Base-by-base conservation (phyloP, 2,329 filamentous ascomycete genomes). In the Colletotrichum brevisporum region DNA sequence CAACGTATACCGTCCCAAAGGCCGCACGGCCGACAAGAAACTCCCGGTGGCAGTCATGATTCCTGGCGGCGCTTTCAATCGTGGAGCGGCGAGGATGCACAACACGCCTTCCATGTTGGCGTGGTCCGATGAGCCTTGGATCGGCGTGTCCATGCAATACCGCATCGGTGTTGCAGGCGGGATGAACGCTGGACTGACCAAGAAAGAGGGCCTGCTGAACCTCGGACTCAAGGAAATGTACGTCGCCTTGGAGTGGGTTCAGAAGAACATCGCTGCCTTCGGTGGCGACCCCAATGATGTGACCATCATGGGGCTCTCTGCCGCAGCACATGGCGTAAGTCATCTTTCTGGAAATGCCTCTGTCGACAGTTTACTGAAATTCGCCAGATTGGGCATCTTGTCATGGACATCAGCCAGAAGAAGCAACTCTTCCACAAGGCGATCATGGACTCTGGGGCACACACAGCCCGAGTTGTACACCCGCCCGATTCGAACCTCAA, bases 111-210 rank as follows among this genome's bases (percentile, higher is more conserved):
- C 63, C 43, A 85, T 89, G 83, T 80, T 89, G 27, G 84, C 83
- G 1, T 87, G 83, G 72, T 78, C 79, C 0, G 74, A 77, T 27
- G 76, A 83, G 57, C 83, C 85, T 0, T 83, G 86, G 61, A 83
- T 88, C 48, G 85, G 78, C 16, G 81, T 86, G 5, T 78, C 79
- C 71, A 81, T 86, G 74, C 81, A 83, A 72, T 78, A 78, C 26
- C 75, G 87, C n/a, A 82, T 89, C 58, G 83, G 84, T 10, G 86
- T 85, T 4, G 84, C 90, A 76, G 90, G 90, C 0, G 90, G 91
- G 71, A 73, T 91, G 9, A 84, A 86, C 12, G 88, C 83, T 8
- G 75, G 78, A 36, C 75, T 89, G 56, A 83, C 86, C 43, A 78
- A 82, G 12, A 83, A 85, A 26, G 84, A 86, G 60, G 88, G 86